These are phyloP conservation scores for Sedum album DNA, from an alignment of 164 flowering plant species.

Conservation along the genomic window DNA sequence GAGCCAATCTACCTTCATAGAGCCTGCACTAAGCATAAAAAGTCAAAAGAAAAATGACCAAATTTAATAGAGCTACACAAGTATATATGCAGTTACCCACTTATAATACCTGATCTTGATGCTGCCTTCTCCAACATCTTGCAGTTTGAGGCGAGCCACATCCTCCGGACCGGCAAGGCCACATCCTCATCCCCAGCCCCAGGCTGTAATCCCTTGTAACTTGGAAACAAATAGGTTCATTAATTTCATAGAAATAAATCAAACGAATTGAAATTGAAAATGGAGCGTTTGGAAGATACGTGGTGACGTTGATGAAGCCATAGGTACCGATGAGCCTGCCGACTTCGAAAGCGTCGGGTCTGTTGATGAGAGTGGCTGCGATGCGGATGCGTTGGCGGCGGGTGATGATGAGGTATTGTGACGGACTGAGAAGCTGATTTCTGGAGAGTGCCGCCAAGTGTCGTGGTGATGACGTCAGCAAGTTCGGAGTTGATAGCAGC, in stretches of 20 bases:
- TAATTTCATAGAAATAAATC: neutral
- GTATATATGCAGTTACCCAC: too few relatives aligned
- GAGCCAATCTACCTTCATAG: slow-evolving; percentile 83
- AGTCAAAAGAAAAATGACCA: neutral
- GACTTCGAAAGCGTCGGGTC: slow-evolving; percentile 63
- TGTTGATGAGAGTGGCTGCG: slow-evolving; percentile 43
- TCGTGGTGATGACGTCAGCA: neutral
- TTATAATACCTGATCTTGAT: slow-evolving; percentile 63
- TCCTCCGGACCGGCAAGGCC: slow-evolving; percentile 31
- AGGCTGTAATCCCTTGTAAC: slow-evolving; percentile 54
- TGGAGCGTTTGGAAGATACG: slow-evolving; percentile 24
- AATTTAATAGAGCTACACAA: slow-evolving; percentile 15
- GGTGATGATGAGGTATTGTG: neutral
- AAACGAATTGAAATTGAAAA: neutral
- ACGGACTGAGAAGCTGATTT: neutral
- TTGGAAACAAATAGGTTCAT: slow-evolving; percentile 11
- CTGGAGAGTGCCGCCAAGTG: neutral
- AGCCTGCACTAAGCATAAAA: slow-evolving; percentile 48
- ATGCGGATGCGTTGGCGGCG: neutral
- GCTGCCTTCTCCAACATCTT: neutral
- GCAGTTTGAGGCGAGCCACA: slow-evolving; percentile 50
- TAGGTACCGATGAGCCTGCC: slow-evolving; percentile 75
- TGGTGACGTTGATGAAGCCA: slow-evolving; percentile 85
- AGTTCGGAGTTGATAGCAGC: neutral
- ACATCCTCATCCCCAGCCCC: slow-evolving; percentile 28